Evolutionary conservation across 371 early-diverging fungal species (phyloP).

Genomic region (Mucor velutinosus): DNA sequence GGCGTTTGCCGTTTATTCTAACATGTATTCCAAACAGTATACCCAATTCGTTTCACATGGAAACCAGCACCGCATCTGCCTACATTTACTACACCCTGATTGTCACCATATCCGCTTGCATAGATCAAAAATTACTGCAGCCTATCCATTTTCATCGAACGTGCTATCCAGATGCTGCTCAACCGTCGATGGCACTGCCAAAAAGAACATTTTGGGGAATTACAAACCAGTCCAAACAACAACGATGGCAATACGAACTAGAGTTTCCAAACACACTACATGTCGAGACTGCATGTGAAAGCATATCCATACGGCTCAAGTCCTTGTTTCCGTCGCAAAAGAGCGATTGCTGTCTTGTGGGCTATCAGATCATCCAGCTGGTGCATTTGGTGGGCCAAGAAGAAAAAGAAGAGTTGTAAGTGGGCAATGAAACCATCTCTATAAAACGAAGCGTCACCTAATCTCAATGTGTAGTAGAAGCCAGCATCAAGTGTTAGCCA

Average conservation of each 20-base stretch:
- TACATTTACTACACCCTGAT: constrained; percentile 9
- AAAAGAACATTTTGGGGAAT: constrained; percentile 26
- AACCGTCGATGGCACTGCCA: neutral
- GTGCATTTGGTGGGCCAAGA: constrained; percentile 7
- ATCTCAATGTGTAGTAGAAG: neutral
- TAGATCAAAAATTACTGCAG: neutral
- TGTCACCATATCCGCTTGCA: neutral
- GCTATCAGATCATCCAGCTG: constrained; percentile 18
- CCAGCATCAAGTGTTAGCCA: constrained; percentile 16
- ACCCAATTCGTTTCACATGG: constrained; percentile 14
- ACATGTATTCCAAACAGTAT: constrained; percentile 9
- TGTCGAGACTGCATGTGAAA: neutral
- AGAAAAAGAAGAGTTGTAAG: constrained; percentile 5
- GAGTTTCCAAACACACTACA: constrained; percentile 18
- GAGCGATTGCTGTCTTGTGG: constrained; percentile 10
- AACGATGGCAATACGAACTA: constrained; percentile 27
- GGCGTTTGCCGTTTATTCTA: constrained; percentile 4
- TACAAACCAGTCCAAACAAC: constrained; percentile 8
- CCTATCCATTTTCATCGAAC: constrained; percentile 11
- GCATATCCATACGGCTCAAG: constrained; percentile 10
- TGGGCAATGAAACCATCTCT: neutral
- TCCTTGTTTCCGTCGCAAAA: neutral
- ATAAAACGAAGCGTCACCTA: neutral
- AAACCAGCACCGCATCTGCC: neutral
- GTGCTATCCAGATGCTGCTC: neutral